Evolutionary conservation across 192 early-diverging fungal species (phyloP), one percentile per base, ranked within the genome.

Genomic region (Mortierella claussenii): DNA sequence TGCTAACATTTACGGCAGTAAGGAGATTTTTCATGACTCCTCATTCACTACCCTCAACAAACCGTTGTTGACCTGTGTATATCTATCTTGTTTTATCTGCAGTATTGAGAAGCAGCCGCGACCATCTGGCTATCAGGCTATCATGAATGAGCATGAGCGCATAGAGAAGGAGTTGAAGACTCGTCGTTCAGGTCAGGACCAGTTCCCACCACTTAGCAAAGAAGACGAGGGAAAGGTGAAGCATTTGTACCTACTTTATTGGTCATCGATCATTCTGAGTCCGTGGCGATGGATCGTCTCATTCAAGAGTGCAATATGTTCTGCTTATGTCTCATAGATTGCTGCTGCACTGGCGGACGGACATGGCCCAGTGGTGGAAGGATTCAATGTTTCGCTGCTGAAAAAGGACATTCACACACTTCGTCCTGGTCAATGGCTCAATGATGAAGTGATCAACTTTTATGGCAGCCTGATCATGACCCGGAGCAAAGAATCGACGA

Each of bases 361-460:
- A 48, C 17, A 60, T 20, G 64, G 58, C 32, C 40, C 42, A n/a
- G 80, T 91, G 8, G 79, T 66, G 0, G 65, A 85, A 1, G 81
- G 65, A 1, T 89, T 88, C 60, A 91, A 91, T 40, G 80, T 92
- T n/a, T 81, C 86, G 0, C 57, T 95, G 1, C 62, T 51, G 6
- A 79, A 79, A 8, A 73, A 63, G 24, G 95, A 97, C 47, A 81
- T 98, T 15, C 57, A 66, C 18, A 97, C 95, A 18, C 74, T 98
- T 50, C 49, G 71, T 15, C 85, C 85, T 36, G 87, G 91, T 23
- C 66, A 81, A 20, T 98, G 97, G 97, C 83, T 98, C 9, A 97
- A 98, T 74, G 97, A 98, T 74, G 95, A 97, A 67, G 96, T 95
- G 21, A 97, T 98, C 78, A 97, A 98, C 71, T 95, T 92, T 79